Evolutionary conservation across 2,329 filamentous ascomycete species (phyloP).

Genomic region (Thelonectria discophora): DNA sequence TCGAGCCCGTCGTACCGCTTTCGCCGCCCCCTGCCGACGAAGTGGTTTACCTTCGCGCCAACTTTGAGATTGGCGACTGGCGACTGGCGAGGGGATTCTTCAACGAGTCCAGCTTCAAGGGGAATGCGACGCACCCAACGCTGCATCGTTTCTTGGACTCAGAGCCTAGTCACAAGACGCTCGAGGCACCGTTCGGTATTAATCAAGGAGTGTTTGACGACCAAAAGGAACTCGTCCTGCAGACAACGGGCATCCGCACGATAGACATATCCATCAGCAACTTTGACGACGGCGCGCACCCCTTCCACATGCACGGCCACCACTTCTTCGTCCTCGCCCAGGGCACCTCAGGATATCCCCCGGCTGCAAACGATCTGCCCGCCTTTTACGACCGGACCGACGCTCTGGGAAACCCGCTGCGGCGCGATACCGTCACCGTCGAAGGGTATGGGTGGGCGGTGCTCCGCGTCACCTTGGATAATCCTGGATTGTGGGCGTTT

Average conservation of each 20-base stretch:
- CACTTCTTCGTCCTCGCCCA: constrained; percentile 59
- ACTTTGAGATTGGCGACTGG: constrained; percentile 65
- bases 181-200: constrained; percentile 34
- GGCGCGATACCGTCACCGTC: constrained; percentile 57
- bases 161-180: constrained; percentile 25
- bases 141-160: constrained; percentile 48
- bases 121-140: constrained; percentile 48
- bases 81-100: constrained; percentile 63
- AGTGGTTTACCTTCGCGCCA: constrained; percentile 58
- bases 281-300: constrained; percentile 60
- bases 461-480: constrained; percentile 65
- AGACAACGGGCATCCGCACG: constrained; percentile 60
- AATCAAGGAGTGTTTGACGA: constrained; percentile 45
- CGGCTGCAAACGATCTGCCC: constrained; percentile 37
- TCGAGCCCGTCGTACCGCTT: constrained; percentile 51
- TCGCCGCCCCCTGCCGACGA: constrained; percentile 51
- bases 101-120: constrained; percentile 60
- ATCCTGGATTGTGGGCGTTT: constrained; percentile 66
- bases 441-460: constrained; percentile 64
- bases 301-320: constrained; percentile 68
- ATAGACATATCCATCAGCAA: constrained; percentile 68
- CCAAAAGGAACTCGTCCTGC: constrained; percentile 53
- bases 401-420: constrained; percentile 45
- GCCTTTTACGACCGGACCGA: constrained; percentile 35
- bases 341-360: constrained; percentile 48